Base-by-base conservation (phyloP, 495 filamentous ascomycete genomes). In the Penicillium turbatum region DNA sequence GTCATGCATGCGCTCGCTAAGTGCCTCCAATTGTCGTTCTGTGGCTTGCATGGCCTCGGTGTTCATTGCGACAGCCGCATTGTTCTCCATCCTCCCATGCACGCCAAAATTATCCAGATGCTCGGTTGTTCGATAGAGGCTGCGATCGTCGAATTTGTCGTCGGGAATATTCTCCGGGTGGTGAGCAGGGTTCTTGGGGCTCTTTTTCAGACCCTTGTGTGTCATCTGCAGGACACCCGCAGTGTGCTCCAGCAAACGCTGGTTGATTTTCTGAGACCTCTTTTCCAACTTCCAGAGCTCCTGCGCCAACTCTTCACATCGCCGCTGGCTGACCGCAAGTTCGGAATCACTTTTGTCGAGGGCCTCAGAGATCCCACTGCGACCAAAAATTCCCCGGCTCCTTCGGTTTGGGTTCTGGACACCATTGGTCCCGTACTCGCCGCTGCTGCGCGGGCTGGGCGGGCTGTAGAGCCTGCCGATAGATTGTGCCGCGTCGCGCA, bases 161-260 rank as follows among this genome's bases (percentile, higher is more conserved):
- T 77, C 76, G 61, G 82, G 82, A 50, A 86, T 77, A 64, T 82
- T 86, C 59, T 87, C 83, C n/a, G 84, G 82, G 54, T 81, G 87
- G 38, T 82, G 80, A 51, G 84, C 78, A 35, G 56, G 54, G 54
- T 65, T 68, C 46, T 72, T 72, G 0, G 63, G 54, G 32, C 73
- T 68, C 53, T 81, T 78, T 54, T 79, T 80, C 54, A 77, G 50
- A 12, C 81, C 80, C 56, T 85, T 84, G 63, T 97, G 90, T 13
- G 89, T 90, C 76, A 93, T 79, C 62, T 95, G 89, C 57, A 97
- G 70, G 27, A 97, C 87, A 32, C 87, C 93, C 27, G 93, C 90
- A 0, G 90, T 96, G 67, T 98, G 93, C 63, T 91, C 82, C n/a
- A 97, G 68, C 50, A 97, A 68, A 38, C 82, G 77, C 53, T 73